Evolutionary conservation across 352 stramenopile species (phyloP), one percentile per base, ranked within the genome.

Genomic region (Pythium phragmiticola): DNA sequence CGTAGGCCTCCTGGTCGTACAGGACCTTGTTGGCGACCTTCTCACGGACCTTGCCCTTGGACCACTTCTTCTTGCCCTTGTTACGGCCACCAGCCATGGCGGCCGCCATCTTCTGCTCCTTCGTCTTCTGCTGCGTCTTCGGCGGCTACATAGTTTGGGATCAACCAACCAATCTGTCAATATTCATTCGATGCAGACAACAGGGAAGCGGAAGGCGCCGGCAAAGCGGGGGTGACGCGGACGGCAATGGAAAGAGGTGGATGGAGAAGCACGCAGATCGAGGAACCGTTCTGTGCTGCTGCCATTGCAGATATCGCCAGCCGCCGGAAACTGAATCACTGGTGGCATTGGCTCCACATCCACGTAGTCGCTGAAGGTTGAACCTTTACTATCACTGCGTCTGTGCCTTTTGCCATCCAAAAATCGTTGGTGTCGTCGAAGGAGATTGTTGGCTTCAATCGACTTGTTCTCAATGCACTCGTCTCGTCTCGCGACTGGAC

Each of bases 61-160:
- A 99, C 98, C 98, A 99, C 90, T 99, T 99, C 87, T 99, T 99
- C 94, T 99, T 99, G 82, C 96, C 96, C 90, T 99, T 99, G 84
- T 96, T 96, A 73, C 88, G 88, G 79, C 97, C 97, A 90, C 89
- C 89, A 60, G 97, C 97, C 93, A 99, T 98, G 92, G 97, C 98
- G 76, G 98, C 97, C 74, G 97, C 97, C 94, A 99, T 99, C 97
- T 99, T 99, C 75, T 99, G 96, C 82, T 99, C 98, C 93, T 99
- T 99, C 69, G 97, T 99, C 93, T 99, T 99, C 82, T 99, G 97
- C 89, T 99, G 97, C 75, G 98, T 98, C 87, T 99, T 99, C 68
- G 97, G 97, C 69, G 96, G 96, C 97, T 93, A 62, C 23, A 65
- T 8, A 49, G 42, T 19, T 36, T 41, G 33, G 48, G 17, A 23